Conservation (phyloP, 2,329 filamentous ascomycete genomes). For the Neofusicoccum sp. region DNA sequence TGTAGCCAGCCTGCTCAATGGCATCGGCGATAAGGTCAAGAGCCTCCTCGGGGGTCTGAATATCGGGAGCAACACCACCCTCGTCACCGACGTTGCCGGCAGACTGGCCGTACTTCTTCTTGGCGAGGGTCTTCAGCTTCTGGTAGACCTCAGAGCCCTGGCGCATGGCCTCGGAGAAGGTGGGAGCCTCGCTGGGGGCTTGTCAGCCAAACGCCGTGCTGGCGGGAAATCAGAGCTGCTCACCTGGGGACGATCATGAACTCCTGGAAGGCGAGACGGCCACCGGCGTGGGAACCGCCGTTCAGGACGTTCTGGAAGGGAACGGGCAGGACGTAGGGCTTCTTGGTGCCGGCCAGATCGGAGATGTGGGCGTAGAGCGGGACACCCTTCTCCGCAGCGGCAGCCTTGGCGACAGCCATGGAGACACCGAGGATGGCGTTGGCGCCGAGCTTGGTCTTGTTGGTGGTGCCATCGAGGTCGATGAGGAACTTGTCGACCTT, state of each 20-base stretch:
- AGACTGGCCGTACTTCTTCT: constrained; percentile 99
- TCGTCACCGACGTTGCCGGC: constrained; percentile 99
- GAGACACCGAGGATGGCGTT: constrained; percentile 64
- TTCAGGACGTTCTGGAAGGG: constrained; percentile 64
- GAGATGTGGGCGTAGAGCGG: constrained; percentile 62
- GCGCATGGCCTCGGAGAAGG: constrained; percentile 94
- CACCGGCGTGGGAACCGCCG: constrained; percentile 91
- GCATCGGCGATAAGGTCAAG: constrained; percentile 93
- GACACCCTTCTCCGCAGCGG: constrained; percentile 57
- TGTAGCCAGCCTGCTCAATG: constrained; percentile 95
- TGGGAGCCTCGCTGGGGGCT: constrained; percentile 69
- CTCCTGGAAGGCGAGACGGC: constrained; percentile 69
- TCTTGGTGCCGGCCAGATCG: constrained; percentile 55
- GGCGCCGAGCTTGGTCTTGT: constrained; percentile 62
- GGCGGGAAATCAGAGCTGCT: constrained; percentile 24
- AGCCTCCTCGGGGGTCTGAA: constrained; percentile 94
- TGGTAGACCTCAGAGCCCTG: constrained; percentile 98
- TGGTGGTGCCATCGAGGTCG: constrained; percentile 59
- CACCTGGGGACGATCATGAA: constrained; percentile 58
- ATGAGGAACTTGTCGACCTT: constrained; percentile 58
- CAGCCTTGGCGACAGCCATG: constrained; percentile 62
- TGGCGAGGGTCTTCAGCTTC: constrained; percentile 92
- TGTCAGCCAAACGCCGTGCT: neutral
- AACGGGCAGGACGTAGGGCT: constrained; percentile 59
- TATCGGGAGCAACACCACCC: constrained; percentile 99